Conservation (phyloP, 345 rosid genomes). For the Streptanthus diversifolius region DNA sequence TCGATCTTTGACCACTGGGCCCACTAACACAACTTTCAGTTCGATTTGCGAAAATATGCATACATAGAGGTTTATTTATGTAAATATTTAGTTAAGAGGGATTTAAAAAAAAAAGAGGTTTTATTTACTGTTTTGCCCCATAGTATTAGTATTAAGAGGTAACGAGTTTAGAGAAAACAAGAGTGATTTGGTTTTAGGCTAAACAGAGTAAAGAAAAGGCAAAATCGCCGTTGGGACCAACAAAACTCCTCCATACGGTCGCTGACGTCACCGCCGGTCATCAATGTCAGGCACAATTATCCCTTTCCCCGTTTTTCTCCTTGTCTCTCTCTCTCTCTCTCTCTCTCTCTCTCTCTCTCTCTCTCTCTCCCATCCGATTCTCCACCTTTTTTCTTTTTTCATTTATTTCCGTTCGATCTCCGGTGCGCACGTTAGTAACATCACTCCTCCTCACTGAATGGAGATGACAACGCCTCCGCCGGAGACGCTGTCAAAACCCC, state of each 20-base stretch:
- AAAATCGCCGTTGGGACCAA: not conserved
- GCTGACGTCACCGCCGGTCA: slow-evolving; percentile 13
- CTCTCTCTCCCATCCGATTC: not conserved
- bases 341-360: not conserved
- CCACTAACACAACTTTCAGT: too few species aligned
- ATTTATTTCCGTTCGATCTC: too few species aligned
- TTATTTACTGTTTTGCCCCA: too few species aligned
- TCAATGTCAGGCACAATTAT: not conserved
- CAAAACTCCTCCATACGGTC: not conserved
- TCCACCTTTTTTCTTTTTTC: not conserved
- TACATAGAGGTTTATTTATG: too few species aligned
- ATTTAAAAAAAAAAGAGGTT: too few species aligned
- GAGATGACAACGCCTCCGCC: slow-evolving; percentile 17
- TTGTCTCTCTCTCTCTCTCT: not conserved
- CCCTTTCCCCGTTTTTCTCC: not conserved
- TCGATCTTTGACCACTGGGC: too few species aligned
- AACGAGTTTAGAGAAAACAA: too few species aligned
- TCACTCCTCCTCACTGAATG: slow-evolving; percentile 11
- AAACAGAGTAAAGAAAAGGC: not conserved
- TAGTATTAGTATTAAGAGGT: too few species aligned
- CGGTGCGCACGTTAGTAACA: not conserved
- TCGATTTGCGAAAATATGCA: too few species aligned
- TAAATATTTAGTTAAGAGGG: too few species aligned
- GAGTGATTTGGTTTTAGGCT: not conserved
- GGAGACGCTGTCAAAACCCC: slow-evolving; percentile 13